Evolutionary conservation across 2,329 filamentous ascomycete species (phyloP), one percentile per base, ranked within the genome.

Genomic region (Xylariaceae sp.): DNA sequence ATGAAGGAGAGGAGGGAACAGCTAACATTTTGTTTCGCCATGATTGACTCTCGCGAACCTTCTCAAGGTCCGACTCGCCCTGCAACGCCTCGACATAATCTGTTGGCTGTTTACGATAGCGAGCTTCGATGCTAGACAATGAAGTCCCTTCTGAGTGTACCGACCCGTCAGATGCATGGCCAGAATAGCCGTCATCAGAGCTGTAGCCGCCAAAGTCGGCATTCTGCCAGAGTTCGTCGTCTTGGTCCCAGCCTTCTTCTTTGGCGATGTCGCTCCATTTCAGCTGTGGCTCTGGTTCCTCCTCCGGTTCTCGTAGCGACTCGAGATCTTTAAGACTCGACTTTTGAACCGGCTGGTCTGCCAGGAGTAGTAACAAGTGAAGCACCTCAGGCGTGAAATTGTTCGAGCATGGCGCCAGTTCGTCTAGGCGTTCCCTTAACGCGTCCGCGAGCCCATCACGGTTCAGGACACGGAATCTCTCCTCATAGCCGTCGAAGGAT

Each of bases 381-480:
- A 97, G 74, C 11, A 88, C 77, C 63, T 97, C 94, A 0, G 91
- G 91, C 4, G 84, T 83, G 80, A 83, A 92, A 70, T 84, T 84
- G 43, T 78, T 78, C 37, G 72, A 74, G 49, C 66, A 54, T 34
- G 72, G 66, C 8, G 78, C 73, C 26, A 96, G 71, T 56, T 84
- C 80, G 40, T 79, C 72, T 11, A 90, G 70, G 37, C 87, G 78
- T 43, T 68, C 66, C 40, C 76, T 73, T 37, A 91, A 73, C 4
- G 84, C 85, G 67, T 91, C 85, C 9, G 90, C 89, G 30, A 96
- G 74, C 40, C 83, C 83, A 64, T 96, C 91, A 58, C 88, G 84
- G 65, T 88, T 86, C 47, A 89, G 79, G 51, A 97, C 79, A 34
- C 84, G 81, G 64, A 96, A 94, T 63, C 92, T 91, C 73, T 97